Base-by-base conservation (phyloP, 2,329 filamentous ascomycete genomes). In the Neofusicoccum parvum region DNA sequence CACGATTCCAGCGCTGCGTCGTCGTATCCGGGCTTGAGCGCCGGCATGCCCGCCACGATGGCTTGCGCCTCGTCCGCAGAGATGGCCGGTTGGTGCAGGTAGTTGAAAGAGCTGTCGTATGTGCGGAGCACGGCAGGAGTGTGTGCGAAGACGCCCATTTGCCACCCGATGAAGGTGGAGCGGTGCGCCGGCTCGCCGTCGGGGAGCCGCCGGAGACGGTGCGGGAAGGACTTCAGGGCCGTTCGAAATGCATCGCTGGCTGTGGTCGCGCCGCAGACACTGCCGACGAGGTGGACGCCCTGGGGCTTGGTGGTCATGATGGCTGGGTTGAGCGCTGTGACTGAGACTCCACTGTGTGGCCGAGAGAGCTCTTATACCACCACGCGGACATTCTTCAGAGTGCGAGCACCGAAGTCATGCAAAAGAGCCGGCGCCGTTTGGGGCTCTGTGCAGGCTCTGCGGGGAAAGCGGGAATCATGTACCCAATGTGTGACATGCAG, bases 1-100 rank as follows among this genome's bases (percentile, higher is more conserved):
- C 77, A 79, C 37, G 74, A 77, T 36, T 70, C 69, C 17, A 79
- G 69, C 10, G 76, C 76, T 2, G 67, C 70, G 7, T 68, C 70
- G 53, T 76, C 75, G 66, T 77, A 79, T 9, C 70, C 71, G 0
- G 76, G 76, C 17, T 71, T 54, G 45, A 72, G 51, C 14, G 48
- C 34, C 32, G 39, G 36, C 5, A 68, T 63, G 23, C 65, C 64
- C n/a, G 58, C 41, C 7, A 51, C 36, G 39, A 63, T 53, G 43
- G 56, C 15, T 6, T 41, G 15, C 14, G 68, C 53, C 20, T 67
- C 43, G 46, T 37, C 17, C 5, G 48, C 3, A 4, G 36, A 17
- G 37, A 23, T 10, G 9, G 20, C 5, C 1, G 43, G 27, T 3
- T 32, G 27, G 27, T 5, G 23, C 36, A 32, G 14, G 15, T 10